These are phyloP conservation scores for Paraphoma chrysanthemicola DNA, from an alignment of 2,329 filamentous ascomycete genomes.

Conservation along the genomic window DNA sequence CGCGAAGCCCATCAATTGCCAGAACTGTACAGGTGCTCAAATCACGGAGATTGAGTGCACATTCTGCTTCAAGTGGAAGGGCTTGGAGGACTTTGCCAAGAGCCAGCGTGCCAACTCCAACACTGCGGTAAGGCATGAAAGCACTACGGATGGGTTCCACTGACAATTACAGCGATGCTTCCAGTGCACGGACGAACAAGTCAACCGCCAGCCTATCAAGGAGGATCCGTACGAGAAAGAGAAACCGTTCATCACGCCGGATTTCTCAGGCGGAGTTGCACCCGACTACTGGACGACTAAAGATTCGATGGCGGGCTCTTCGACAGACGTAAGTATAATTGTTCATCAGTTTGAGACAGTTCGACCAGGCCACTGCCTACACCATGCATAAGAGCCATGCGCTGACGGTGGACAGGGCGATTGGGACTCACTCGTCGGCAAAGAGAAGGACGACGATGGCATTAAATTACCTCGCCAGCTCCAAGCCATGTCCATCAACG, in stretches of 20 bases:
- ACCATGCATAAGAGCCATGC: neutral
- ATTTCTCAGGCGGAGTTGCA: slow-evolving; percentile 13
- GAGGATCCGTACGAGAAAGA: slow-evolving; percentile 40
- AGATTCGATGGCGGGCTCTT: slow-evolving; percentile 5
- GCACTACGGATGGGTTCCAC: neutral
- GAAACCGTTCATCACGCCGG: slow-evolving; percentile 27
- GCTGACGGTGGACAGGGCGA: slow-evolving; percentile 22
- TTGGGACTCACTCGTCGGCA: slow-evolving; percentile 9
- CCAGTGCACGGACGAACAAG: slow-evolving; percentile 35
- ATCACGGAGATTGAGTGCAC: slow-evolving; percentile 57
- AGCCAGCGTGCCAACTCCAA: slow-evolving; percentile 55
- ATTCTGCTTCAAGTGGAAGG: slow-evolving; percentile 56
- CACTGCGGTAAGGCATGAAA: slow-evolving; percentile 49
- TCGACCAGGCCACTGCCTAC: neutral
- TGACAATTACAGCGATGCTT: slow-evolving; percentile 37
- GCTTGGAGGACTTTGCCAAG: slow-evolving; percentile 59
- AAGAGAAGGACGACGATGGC: slow-evolving; percentile 10
- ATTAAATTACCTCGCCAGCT: slow-evolving; percentile 24
- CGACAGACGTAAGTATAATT: slow-evolving; percentile 25
- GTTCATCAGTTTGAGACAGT: neutral
- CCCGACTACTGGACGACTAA: slow-evolving; percentile 31
- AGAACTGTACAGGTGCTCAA: slow-evolving; percentile 52
- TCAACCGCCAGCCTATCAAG: slow-evolving; percentile 29
- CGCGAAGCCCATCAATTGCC: slow-evolving; percentile 49
- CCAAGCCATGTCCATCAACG: slow-evolving; percentile 18